phyloP scores from a whole-genome alignment of 345 rosid species.

The Citrus cavaleriei region DNA sequence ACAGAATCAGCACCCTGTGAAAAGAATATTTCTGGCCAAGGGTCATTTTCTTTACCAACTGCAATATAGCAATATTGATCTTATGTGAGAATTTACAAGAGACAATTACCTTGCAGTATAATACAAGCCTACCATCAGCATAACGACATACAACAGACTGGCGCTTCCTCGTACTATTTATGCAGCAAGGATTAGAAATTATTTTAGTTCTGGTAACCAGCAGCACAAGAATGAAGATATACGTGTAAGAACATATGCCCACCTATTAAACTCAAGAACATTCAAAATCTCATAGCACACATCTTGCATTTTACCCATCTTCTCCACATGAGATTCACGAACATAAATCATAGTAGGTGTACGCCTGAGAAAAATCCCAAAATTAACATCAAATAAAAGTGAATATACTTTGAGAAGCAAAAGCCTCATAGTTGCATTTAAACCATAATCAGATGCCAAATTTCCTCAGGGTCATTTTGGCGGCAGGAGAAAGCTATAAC shows the following conservation, averaged over 20 bases:
- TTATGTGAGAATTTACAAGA: conserved; percentile 12
- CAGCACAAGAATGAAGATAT: conserved; percentile 3
- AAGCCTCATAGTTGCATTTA: conserved; percentile 1
- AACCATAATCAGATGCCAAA: conserved; percentile 11
- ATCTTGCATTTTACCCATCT: conserved; percentile 85
- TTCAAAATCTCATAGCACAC: conserved; percentile 88
- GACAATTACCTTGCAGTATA: conserved; percentile 88
- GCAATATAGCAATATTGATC: conserved; percentile 1
- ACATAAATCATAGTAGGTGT: conserved; percentile 90
- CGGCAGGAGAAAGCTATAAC: background rate
- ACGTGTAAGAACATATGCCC: conserved; percentile 5
- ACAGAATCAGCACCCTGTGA: conserved; percentile 98
- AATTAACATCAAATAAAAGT: conserved; percentile 16
- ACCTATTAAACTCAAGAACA: conserved; percentile 99
- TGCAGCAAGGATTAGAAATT: conserved; percentile 14
- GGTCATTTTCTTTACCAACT: conserved; percentile 28
- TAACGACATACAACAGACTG: conserved; percentile 98
- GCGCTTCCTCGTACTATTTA: conserved; percentile 92
- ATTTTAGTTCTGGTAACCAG: conserved; percentile 13
- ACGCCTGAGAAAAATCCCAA: conserved; percentile 55
- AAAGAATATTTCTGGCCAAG: conserved; percentile 24
- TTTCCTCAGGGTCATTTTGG: background rate
- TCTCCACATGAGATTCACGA: conserved; percentile 98
- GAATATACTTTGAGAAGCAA: conserved; percentile 14
- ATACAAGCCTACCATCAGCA: conserved; percentile 92